Base-by-base conservation (phyloP, 2,329 filamentous ascomycete species). In the Nothophoma quercina region DNA sequence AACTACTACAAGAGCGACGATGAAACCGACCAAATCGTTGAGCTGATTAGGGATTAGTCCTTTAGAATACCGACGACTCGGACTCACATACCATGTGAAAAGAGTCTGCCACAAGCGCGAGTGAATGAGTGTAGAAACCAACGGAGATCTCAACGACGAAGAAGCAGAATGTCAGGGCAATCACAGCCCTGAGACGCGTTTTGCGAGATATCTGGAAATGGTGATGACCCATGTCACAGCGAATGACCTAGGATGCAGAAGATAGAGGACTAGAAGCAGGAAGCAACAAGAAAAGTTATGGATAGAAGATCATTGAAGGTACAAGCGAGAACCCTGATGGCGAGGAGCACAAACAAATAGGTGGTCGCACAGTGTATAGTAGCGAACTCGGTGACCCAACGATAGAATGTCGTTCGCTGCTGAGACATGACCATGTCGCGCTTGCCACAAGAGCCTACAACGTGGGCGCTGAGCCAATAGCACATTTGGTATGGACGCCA, bases 101-200 rank as follows among this genome's bases (percentile, higher is more conserved):
- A 1, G 90, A 88, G 78, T 93, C 89, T 22, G 89, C 88, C 21
- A 92, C 78, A 2, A 93, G 78, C 1, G 88, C 88, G 9, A 93
- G 78, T 0, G 89, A 91, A 44, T 80, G 79, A 1, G 89, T 91
- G 55, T 85, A 85, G 63, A 90, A 88, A 2, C 87, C 87, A 53
- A 88, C 84, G 23, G 77, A 76, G 22, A 81, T 78, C 56, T 81
- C 79, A 12, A 74, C 73, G 3, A 77, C 43, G 52, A 81, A 81
- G 60, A 81, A 81, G 16, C 60, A 66, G 43, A 77, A 74, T 0
- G 78, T 80, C 48, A 81, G 78, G 22, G 59, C 74, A 48, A 81
- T 80, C 42, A 80, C 77, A 25, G 64, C 67, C 12, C 67, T 58
- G 7, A 74, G 63, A 12, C 71, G 67, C 0, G 58, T 67, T 42